Evolutionary conservation across 768 basidiomycete species (phyloP).

Genomic region (Boletales sp.): DNA sequence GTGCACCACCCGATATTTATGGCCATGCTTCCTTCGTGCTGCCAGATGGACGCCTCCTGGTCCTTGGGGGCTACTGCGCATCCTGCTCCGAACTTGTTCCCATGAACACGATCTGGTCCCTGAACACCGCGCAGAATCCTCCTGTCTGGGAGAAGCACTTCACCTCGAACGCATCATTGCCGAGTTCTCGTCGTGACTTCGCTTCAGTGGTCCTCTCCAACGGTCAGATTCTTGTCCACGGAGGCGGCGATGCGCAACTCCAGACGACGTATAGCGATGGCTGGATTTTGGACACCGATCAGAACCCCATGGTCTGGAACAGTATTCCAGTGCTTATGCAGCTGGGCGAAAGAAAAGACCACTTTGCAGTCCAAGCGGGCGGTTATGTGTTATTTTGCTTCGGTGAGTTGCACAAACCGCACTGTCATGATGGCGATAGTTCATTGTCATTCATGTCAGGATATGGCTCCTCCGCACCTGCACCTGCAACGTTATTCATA

Average conservation of each 20-base stretch:
- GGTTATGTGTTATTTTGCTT: constrained; percentile 71
- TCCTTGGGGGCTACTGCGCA: constrained; percentile 69
- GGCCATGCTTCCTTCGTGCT: constrained; percentile 75
- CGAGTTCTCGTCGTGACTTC: constrained; percentile 61
- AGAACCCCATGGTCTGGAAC: constrained; percentile 60
- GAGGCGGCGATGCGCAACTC: constrained; percentile 61
- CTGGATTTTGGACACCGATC: constrained; percentile 60
- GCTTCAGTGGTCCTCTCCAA: constrained; percentile 48
- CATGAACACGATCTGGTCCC: constrained; percentile 56
- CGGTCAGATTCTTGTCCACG: constrained; percentile 68
- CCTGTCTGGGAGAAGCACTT: constrained; percentile 48
- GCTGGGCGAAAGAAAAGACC: constrained; percentile 67
- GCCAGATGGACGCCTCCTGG: constrained; percentile 61
- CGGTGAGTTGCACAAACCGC: constrained; percentile 45
- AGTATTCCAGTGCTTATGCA: constrained; percentile 46
- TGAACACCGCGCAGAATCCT: constrained; percentile 51
- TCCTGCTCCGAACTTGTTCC: constrained; percentile 48
- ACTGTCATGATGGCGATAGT: background rate
- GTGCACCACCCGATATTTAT: constrained; percentile 63
- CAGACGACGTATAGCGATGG: constrained; percentile 62
- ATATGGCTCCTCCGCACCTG: constrained; percentile 34
- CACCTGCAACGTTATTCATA: constrained; percentile 51
- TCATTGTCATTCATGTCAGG: constrained; percentile 29
- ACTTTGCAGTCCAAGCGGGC: constrained; percentile 63
- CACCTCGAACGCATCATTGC: constrained; percentile 41